Evolutionary conservation across 1,284 basidiomycete species (phyloP).

Genomic region (Neonothopanus nambi): DNA sequence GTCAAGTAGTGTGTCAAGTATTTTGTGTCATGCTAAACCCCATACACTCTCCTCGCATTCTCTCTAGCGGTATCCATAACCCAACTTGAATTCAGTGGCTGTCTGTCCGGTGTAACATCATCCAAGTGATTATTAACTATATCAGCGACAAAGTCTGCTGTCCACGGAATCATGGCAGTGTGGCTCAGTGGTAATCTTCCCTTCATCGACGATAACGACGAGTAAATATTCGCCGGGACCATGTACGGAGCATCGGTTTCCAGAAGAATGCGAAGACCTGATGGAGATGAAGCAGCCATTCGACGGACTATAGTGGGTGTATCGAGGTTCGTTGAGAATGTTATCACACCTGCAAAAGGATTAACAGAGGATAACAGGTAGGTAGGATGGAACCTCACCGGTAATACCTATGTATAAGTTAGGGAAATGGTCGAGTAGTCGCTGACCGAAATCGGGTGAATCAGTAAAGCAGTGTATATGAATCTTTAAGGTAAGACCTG

Average conservation of each 20-base stretch:
- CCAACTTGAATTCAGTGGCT: slow-evolving; percentile 36
- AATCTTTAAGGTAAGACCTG: too few relatives aligned
- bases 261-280: slow-evolving; percentile 60
- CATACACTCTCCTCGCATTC: slow-evolving; percentile 66
- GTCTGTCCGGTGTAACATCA: neutral
- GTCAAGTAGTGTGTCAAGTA: too few relatives aligned
- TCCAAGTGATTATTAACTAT: slow-evolving; percentile 36
- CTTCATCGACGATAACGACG: too few relatives aligned
- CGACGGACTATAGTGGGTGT: slow-evolving; percentile 63
- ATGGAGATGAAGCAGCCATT: too few relatives aligned
- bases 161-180: slow-evolving; percentile 82
- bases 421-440: slow-evolving; percentile 73
- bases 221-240: too few relatives aligned
- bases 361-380: too few relatives aligned
- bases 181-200: too few relatives aligned
- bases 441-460: slow-evolving; percentile 65
- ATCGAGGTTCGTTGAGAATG: slow-evolving; percentile 70
- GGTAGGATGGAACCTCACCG: too few relatives aligned
- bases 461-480: slow-evolving; percentile 88
- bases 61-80: slow-evolving; percentile 65
- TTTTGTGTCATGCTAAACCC: slow-evolving; percentile 37
- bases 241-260: slow-evolving; percentile 86
- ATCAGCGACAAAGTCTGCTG: slow-evolving; percentile 68
- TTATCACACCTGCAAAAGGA: too few relatives aligned
- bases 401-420: slow-evolving; percentile 82